Percentiles rank a stretch among this genome's conserved stretches.
phyloP scores from a whole-genome alignment of 129 eudicot genomes.

The Artemisia argyi region DNA sequence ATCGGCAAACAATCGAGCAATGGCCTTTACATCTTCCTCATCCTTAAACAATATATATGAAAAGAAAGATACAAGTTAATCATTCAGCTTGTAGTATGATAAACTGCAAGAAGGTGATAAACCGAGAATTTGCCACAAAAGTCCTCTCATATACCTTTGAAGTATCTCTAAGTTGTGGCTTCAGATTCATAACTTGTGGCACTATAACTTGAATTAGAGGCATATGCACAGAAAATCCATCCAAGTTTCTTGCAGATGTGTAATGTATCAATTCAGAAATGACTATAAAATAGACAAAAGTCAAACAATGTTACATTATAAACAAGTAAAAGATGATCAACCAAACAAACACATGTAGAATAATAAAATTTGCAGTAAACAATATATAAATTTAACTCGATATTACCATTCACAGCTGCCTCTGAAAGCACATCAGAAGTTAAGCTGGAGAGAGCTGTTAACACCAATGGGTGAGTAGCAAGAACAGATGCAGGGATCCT shows the following conservation, averaged over 20 bases:
- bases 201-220: conserved; percentile 95
- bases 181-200: conserved; percentile 86
- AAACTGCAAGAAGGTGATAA: neutral
- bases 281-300: conserved; percentile 53
- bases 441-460: conserved; percentile 90
- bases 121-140: neutral
- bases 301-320: conserved; percentile 15
- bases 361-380: conserved; percentile 1
- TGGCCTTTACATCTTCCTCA: conserved; percentile 97
- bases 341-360: conserved; percentile 12
- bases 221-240: conserved; percentile 72
- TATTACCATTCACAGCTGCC: conserved; percentile 92
- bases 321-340: neutral
- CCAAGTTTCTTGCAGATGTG: conserved; percentile 73
- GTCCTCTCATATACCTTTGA: conserved; percentile 61
- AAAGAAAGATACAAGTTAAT: neutral
- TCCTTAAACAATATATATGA: conserved; percentile 47
- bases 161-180: conserved; percentile 89
- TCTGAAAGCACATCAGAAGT: conserved; percentile 78
- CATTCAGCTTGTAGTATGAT: conserved; percentile 1
- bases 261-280: conserved; percentile 95
- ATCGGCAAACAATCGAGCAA: conserved; percentile 97
- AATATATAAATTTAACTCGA: conserved; percentile 3
- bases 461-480: conserved; percentile 93
- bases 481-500: conserved; percentile 93